Percentiles rank a stretch among this genome's conserved stretches.
Evolutionary conservation across 257 asterid genomes (phyloP).

Genomic region (Gynochthodes officinalis): DNA sequence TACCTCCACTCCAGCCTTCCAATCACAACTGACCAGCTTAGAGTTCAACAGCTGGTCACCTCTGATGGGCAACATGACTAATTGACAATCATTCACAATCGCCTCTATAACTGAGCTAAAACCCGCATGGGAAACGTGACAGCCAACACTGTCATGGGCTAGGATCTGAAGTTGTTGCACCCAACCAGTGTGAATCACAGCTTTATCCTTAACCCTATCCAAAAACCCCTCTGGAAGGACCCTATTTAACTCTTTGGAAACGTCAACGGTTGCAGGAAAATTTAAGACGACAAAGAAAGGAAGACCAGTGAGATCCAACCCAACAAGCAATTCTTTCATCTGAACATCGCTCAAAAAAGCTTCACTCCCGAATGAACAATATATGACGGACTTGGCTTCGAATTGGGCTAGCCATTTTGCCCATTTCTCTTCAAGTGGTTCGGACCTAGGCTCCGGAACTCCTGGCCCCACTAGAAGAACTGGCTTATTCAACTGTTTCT

Average conservation of each 20-base stretch:
- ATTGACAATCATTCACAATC: slow-evolving; percentile 45
- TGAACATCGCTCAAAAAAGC: slow-evolving; percentile 43
- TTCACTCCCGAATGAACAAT: slow-evolving; percentile 61
- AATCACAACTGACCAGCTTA: slow-evolving; percentile 39
- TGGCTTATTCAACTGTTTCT: slow-evolving; percentile 43
- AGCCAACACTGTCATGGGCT: slow-evolving; percentile 43
- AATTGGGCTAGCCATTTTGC: slow-evolving; percentile 35
- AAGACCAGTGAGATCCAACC: slow-evolving; percentile 42
- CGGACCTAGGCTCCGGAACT: slow-evolving; percentile 35
- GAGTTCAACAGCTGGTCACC: slow-evolving; percentile 32
- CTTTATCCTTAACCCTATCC: slow-evolving; percentile 35
- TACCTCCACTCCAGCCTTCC: slow-evolving; percentile 52
- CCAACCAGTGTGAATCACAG: slow-evolving; percentile 49
- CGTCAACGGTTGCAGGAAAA: slow-evolving; percentile 29
- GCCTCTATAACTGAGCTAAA: slow-evolving; percentile 56
- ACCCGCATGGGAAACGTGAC: slow-evolving; percentile 48
- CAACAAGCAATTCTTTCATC: slow-evolving; percentile 36
- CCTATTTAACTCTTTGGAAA: slow-evolving; percentile 24
- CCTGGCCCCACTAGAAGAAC: slow-evolving; percentile 46
- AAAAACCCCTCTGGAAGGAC: slow-evolving; percentile 44
- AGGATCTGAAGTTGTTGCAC: slow-evolving; percentile 57
- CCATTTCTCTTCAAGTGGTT: slow-evolving; percentile 35
- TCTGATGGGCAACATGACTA: slow-evolving; percentile 37
- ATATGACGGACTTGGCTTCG: slow-evolving; percentile 31
- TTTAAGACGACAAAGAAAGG: slow-evolving; percentile 51